Base-by-base conservation (phyloP, 768 basidiomycete genomes). In the Amanita subjunquillea region DNA sequence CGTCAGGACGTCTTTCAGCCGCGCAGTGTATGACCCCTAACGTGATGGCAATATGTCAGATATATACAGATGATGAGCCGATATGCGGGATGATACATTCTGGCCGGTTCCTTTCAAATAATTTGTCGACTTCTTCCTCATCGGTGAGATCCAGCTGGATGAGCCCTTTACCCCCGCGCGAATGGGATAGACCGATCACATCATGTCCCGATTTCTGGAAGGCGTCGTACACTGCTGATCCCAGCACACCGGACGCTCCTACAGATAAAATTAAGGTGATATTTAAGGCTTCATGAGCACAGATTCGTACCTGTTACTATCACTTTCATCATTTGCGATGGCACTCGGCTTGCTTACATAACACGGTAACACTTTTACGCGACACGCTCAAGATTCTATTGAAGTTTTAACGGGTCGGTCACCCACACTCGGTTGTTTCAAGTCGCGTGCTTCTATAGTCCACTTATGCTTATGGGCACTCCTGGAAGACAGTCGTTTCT, bases 171-270 rank as follows among this genome's bases (percentile, higher is more conserved):
- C 70, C 75, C 2, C 80, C 67, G 56, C 87, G 80, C 10, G 86
- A 80, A 66, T 83, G 74, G 3, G 87, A 84, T n/a, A 94, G 76
- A 1, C 84, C 84, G 49, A 85, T 68, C 41, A 86, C 78, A 57
- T 76, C 68, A 52, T 69, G 61, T 17, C 55, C 54, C 8, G 61
- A 62, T 5, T 67, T 56, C 36, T 73, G 70, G 72, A 93, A 91
- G 2, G 85, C 82, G 23, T 71, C 63, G 62, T 77, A 78, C 7
- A 95, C 79, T 0, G 89, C 89, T 6, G 85, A 72, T 8, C 95
- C 95, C 9, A 98, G 79, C 7, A 97, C 78, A 27, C 95, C 95
- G 34, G 91, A 94, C 52, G 93, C 93, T 56, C 93, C 93, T 93
- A 67, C 15, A 13, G 20, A 4, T n/a, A 23, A 50, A 25, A 27